phyloP scores from a whole-genome alignment of 2,329 filamentous ascomycete species.

The Colletotrichum acutatum region DNA sequence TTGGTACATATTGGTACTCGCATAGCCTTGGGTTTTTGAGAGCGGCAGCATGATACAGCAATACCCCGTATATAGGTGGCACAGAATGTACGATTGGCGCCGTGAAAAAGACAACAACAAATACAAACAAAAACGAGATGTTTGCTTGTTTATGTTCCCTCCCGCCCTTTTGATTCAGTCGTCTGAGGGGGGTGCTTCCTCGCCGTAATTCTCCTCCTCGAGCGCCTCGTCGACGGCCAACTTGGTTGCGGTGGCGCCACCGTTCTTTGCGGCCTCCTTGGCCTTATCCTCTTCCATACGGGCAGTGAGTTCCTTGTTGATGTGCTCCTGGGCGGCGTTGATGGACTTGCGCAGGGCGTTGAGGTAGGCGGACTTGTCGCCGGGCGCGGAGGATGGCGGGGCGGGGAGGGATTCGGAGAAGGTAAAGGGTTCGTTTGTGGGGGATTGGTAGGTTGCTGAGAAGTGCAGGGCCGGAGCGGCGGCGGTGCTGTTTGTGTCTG shows the following conservation, averaged over 20 bases:
- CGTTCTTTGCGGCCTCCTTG: constrained; percentile 48
- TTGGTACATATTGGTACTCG: constrained; percentile 38
- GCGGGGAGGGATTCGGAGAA: constrained; percentile 50
- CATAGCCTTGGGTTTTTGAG: constrained; percentile 36
- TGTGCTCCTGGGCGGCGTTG: constrained; percentile 67
- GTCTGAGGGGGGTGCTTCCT: constrained; percentile 79
- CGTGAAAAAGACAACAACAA: constrained; percentile 1
- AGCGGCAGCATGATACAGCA: constrained; percentile 40
- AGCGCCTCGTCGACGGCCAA: constrained; percentile 60
- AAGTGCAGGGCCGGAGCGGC: constrained; percentile 43
- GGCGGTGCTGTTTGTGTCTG: constrained; percentile 7
- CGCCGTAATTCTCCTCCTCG: constrained; percentile 85
- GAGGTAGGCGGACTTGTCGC: constrained; percentile 70
- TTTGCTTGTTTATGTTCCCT: background rate
- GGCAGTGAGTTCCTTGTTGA: constrained; percentile 78
- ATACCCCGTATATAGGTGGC: constrained; percentile 41
- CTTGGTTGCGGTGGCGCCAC: constrained; percentile 37
- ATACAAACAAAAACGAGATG: constrained; percentile 6
- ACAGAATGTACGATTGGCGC: constrained; percentile 27
- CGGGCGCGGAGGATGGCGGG: constrained; percentile 48
- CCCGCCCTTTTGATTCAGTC: constrained; percentile 45
- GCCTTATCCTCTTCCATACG: constrained; percentile 81
- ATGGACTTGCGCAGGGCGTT: constrained; percentile 67
- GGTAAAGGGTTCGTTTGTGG: constrained; percentile 59
- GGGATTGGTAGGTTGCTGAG: constrained; percentile 65